Evolutionary conservation across 2,329 filamentous ascomycete genomes (phyloP).

Genomic region (Nannizziopsis barbatae): DNA sequence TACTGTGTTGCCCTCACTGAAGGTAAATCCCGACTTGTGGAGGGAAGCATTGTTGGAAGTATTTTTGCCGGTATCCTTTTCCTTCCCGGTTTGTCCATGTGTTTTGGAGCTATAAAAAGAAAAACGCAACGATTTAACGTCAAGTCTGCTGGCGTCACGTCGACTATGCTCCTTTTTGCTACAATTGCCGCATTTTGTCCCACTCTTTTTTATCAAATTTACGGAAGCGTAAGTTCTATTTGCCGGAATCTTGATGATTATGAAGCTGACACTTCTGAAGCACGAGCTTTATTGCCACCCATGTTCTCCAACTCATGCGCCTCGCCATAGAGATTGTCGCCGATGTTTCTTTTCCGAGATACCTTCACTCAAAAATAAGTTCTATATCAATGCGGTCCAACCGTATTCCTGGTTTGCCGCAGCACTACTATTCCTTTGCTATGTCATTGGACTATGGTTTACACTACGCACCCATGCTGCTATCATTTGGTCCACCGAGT

Average conservation of each 20-base stretch:
- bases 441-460: constrained; percentile 88
- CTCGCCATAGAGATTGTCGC: constrained; percentile 56
- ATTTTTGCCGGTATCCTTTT: constrained; percentile 96
- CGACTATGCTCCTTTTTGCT: constrained; percentile 94
- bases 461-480: constrained; percentile 91
- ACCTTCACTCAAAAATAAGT: constrained; percentile 71
- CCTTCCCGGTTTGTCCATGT: constrained; percentile 92
- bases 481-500: constrained; percentile 86
- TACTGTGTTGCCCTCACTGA: constrained; percentile 90
- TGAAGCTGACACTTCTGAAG: constrained; percentile 36
- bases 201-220: constrained; percentile 96
- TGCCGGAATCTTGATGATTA: background rate
- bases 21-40: constrained; percentile 84
- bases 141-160: constrained; percentile 88
- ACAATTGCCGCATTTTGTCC: constrained; percentile 91
- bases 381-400: constrained; percentile 80
- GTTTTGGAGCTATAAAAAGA: constrained; percentile 91
- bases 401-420: constrained; percentile 90
- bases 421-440: constrained; percentile 75
- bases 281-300: constrained; percentile 79
- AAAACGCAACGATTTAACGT: constrained; percentile 99
- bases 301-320: constrained; percentile 38
- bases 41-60: constrained; percentile 93
- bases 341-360: constrained; percentile 89
- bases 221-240: constrained; percentile 60